phyloP scores from a whole-genome alignment of 768 basidiomycete species.

The Mrakia blollopis region DNA sequence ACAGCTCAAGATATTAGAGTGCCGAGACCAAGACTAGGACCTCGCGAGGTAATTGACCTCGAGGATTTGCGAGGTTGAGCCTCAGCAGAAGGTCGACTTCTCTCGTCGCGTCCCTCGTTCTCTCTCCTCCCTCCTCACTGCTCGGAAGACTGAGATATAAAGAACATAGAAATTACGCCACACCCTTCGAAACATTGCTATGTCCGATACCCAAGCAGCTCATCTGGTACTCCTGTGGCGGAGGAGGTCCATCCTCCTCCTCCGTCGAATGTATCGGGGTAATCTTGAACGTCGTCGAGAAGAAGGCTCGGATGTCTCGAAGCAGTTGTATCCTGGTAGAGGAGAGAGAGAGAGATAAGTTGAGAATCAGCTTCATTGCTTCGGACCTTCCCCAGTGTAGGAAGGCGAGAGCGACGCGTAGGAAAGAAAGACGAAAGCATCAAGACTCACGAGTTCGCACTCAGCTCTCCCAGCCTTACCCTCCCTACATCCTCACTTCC shows the following conservation, averaged over 20 bases:
- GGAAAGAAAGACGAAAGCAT: not conserved
- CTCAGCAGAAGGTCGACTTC: too few species aligned
- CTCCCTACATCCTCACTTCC: constrained; percentile 95
- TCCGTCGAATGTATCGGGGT: constrained; percentile 42
- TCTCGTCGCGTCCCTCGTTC: not conserved
- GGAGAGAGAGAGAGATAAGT: not conserved
- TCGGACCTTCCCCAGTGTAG: too few species aligned
- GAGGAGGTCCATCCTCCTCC: constrained; percentile 49
- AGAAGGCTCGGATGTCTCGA: constrained; percentile 71
- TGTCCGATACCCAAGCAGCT: constrained; percentile 92
- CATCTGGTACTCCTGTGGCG: constrained; percentile 62
- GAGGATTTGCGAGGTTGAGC: too few species aligned
- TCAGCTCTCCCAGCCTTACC: constrained; percentile 78
- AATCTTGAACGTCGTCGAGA: constrained; percentile 92
- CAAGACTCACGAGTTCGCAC: constrained; percentile 60
- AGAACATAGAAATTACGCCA: constrained; percentile 17
- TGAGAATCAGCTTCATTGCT: not conserved
- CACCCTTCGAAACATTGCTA: constrained; percentile 60
- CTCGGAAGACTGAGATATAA: not conserved
- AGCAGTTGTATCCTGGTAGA: constrained; percentile 77
- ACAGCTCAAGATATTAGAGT: too few species aligned
- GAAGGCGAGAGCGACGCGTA: constrained; percentile 4
- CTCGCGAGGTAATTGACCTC: too few species aligned
- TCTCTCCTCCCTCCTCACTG: not conserved
- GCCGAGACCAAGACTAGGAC: too few species aligned